Conservation (phyloP, 352 stramenopile genomes). For the Pythium phragmiticola region DNA sequence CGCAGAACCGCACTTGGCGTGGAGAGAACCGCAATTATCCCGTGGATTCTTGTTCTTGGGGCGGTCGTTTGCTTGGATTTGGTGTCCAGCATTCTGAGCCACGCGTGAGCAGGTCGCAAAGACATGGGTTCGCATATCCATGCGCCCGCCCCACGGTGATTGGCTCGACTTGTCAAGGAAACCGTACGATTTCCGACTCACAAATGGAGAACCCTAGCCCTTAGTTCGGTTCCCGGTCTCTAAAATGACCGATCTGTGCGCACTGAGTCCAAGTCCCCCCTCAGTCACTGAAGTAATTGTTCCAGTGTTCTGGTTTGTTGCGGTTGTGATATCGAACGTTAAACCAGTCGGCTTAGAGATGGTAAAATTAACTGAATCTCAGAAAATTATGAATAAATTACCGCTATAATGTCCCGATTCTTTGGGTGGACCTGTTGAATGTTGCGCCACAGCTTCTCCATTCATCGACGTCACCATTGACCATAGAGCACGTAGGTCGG, state of each 20-base stretch:
- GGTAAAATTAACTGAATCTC: constrained; percentile 25
- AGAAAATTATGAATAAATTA: constrained; percentile 17
- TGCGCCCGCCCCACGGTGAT: constrained; percentile 17
- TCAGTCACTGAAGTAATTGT: neutral
- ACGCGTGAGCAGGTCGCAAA: constrained; percentile 22
- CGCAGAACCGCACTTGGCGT: neutral
- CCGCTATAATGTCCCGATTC: neutral
- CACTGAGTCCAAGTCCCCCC: neutral
- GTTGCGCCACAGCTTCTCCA: no score
- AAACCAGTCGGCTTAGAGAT: constrained; percentile 21
- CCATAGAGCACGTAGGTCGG: no score
- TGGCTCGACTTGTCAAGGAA: constrained; percentile 32
- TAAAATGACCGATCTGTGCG: neutral
- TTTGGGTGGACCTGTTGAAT: no score
- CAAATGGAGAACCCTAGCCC: constrained; percentile 19
- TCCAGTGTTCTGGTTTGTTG: neutral
- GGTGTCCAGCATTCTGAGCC: neutral
- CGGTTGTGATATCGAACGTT: constrained; percentile 14
- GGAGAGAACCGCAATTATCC: neutral
- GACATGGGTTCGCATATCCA: constrained; percentile 31
- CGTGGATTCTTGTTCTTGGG: neutral
- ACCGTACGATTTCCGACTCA: constrained; percentile 10
- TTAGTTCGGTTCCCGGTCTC: constrained; percentile 7
- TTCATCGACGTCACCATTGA: no score
- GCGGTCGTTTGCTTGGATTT: no score